Base-by-base conservation (phyloP, 306 rosid species). In the Crotalaria pallida region DNA sequence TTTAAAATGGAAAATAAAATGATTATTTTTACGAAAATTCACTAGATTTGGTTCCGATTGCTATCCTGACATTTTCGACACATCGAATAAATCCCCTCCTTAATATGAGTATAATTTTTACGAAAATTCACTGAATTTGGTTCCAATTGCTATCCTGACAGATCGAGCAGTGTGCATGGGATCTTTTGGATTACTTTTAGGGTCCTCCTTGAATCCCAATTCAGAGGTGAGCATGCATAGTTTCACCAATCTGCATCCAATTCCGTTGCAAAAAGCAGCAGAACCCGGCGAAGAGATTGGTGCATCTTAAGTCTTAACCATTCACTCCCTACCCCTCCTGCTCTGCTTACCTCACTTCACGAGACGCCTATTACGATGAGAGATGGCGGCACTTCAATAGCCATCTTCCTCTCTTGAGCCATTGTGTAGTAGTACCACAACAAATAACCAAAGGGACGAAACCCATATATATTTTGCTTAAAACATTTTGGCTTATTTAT, bases 221-320 rank as follows among this genome's bases (percentile, higher is more conserved):
- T 34, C 17, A 58, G 12, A 22, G 17, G 50, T 0, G 69, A 59
- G 43, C 21, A 44, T 43, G 77, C 80, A 74, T 62, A 69, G 65
- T 55, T 82, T 73, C 51, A 66, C 62, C 77, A 76, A 75, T 76
- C 71, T 79, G 77, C 77, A 48, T 83, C 63, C 82, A 76, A 60
- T 79, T 79, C 61, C 36, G 77, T 75, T 50, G 21, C 16, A 7
- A 21, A 50, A 53, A 22, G 60, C 2, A 65, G 80, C 58, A 51
- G 76, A 58, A 65, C 4, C 31, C 36, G 29, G 58, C 48, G 62
- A 69, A 79, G 66, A 64, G 82, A 72, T 76, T 76, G 75, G 84
- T 60, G 72, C 72, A 72, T 76, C 57, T 40, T 61, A 13, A 56
- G 49, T 49, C 41, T 23, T 3, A 44, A 34, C 53, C 44, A 49